A percentile compares a stretch with the other conserved stretches of the same genome.
Evolutionary conservation across 2,329 filamentous ascomycete genomes (phyloP).

Genomic region (Alternaria hordeiaustralica): DNA sequence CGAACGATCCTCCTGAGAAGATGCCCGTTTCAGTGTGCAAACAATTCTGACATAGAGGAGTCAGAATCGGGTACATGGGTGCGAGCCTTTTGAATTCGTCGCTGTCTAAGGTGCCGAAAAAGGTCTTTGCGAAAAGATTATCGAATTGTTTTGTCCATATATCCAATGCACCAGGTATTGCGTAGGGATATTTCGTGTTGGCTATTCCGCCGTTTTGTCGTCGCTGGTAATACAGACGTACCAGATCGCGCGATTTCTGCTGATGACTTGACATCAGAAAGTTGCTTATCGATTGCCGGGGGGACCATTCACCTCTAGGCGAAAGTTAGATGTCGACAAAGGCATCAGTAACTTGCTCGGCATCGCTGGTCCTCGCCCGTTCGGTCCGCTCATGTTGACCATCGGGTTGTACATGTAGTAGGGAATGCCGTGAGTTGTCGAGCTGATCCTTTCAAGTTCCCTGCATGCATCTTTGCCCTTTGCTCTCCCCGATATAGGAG

Average conservation of each 20-base stretch:
- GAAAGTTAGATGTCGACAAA: background rate
- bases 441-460: background rate
- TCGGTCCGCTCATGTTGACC: background rate
- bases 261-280: background rate
- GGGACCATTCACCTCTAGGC: background rate
- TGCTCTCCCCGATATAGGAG: background rate
- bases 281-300: background rate
- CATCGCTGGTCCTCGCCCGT: background rate
- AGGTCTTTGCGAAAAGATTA: background rate
- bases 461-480: background rate
- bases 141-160: background rate
- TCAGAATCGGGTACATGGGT: background rate
- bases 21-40: background rate
- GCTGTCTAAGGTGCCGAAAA: background rate
- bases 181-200: background rate
- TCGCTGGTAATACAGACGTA: background rate
- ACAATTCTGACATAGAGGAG: background rate
- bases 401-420: background rate
- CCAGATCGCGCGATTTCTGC: background rate
- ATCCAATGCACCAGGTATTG: background rate
- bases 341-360: background rate
- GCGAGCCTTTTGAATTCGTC: background rate
- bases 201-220: background rate
- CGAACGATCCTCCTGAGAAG: background rate
- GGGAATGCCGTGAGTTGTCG: background rate